These are phyloP conservation scores for Corylus avellana DNA, from an alignment of 306 rosid species.

Conservation along the genomic window DNA sequence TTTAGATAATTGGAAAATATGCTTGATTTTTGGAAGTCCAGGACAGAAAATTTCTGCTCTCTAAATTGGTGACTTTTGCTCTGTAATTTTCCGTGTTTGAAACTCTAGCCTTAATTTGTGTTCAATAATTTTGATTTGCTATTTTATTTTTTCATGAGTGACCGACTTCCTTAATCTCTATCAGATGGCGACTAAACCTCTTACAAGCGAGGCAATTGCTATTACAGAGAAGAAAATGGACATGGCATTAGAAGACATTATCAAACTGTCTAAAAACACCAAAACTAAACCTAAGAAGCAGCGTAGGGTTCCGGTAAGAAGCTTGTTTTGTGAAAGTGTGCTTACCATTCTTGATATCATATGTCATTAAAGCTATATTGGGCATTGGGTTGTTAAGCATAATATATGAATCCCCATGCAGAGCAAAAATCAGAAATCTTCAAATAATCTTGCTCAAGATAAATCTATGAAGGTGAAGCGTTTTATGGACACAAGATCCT, in stretches of 20 bases:
- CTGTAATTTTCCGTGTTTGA: background rate
- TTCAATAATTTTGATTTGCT: background rate
- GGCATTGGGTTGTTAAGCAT: background rate
- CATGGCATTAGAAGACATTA: slow-evolving; percentile 89
- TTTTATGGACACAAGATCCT: slow-evolving; percentile 71
- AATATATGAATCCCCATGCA: slow-evolving; percentile 25
- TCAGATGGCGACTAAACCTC: slow-evolving; percentile 86
- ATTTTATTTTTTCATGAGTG: background rate
- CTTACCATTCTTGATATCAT: background rate
- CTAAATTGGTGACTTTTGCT: slow-evolving; percentile 1
- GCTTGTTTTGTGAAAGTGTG: background rate
- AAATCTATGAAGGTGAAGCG: slow-evolving; percentile 53
- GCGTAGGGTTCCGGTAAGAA: slow-evolving; percentile 57
- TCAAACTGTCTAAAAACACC: slow-evolving; percentile 68
- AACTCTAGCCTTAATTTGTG: background rate
- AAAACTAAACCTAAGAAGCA: slow-evolving; percentile 40
- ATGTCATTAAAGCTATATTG: background rate
- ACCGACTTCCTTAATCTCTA: background rate
- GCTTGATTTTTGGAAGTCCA: no score
- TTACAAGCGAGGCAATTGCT: slow-evolving; percentile 70
- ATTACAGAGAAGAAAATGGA: slow-evolving; percentile 98
- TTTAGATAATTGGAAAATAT: no score
- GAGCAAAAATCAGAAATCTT: slow-evolving; percentile 63
- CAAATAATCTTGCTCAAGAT: slow-evolving; percentile 56
- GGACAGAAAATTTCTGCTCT: background rate